Evolutionary conservation across 2,329 filamentous ascomycete genomes (phyloP).

Genomic region (Fusarium xylarioides): DNA sequence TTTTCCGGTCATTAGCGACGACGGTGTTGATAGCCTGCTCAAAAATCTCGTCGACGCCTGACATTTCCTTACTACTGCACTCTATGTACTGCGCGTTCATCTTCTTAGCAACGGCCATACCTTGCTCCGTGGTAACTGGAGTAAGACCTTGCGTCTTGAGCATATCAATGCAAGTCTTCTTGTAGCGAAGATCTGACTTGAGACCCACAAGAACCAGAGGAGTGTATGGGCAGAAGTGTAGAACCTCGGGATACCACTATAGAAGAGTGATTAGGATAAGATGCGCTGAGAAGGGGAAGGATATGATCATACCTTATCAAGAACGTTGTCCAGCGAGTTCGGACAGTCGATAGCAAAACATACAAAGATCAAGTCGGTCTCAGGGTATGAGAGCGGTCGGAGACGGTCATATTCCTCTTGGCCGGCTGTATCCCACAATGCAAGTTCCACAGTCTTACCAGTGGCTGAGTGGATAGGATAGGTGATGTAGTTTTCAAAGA

Average conservation of each 20-base stretch:
- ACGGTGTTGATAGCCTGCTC: slow-evolving; percentile 89
- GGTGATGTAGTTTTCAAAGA: slow-evolving; percentile 99
- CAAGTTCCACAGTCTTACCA: slow-evolving; percentile 95
- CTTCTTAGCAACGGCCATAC: slow-evolving; percentile 84
- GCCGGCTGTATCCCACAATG: slow-evolving; percentile 97
- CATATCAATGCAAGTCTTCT: slow-evolving; percentile 97
- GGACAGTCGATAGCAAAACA: slow-evolving; percentile 99
- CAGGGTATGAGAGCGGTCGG: slow-evolving; percentile 94
- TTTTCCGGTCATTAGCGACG: slow-evolving; percentile 80
- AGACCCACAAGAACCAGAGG: slow-evolving; percentile 95
- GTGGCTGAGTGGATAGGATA: slow-evolving; percentile 88
- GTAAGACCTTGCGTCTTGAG: slow-evolving; percentile 98
- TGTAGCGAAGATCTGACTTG: slow-evolving; percentile 95
- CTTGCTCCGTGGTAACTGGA: slow-evolving; percentile 91
- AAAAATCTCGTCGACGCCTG: slow-evolving; percentile 96
- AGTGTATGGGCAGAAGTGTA: slow-evolving; percentile 98
- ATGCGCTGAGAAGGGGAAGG: not conserved
- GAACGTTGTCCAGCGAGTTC: slow-evolving; percentile 96
- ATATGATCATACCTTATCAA: slow-evolving; percentile 82
- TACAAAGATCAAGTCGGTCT: slow-evolving; percentile 97
- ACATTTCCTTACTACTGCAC: slow-evolving; percentile 98
- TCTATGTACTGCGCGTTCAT: slow-evolving; percentile 98
- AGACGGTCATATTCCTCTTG: slow-evolving; percentile 99
- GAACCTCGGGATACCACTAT: slow-evolving; percentile 98
- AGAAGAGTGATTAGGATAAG: slow-evolving; percentile 1